These are phyloP conservation scores for Mycena galericulata DNA, from an alignment of 768 basidiomycete genomes.

Conservation along the genomic window DNA sequence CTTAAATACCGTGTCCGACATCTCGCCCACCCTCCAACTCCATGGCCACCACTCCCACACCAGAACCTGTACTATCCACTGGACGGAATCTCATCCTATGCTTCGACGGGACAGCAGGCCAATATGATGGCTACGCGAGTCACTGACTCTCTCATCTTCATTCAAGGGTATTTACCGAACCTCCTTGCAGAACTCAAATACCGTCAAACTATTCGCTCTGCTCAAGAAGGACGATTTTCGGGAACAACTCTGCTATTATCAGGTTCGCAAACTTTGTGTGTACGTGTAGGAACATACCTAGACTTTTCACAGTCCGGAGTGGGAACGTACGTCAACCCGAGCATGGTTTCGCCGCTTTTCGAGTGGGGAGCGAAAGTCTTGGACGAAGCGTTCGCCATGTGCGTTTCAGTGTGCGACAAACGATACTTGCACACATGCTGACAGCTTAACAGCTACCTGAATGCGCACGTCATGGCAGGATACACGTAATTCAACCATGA, in stretches of 20 bases:
- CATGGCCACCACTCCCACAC: neutral
- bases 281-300: too few species aligned
- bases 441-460: conserved; percentile 65
- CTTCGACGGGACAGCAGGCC: conserved; percentile 68
- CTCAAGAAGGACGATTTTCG: conserved; percentile 71
- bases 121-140: conserved; percentile 51
- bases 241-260: conserved; percentile 77
- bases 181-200: conserved; percentile 67
- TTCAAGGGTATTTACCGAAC: neutral
- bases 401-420: conserved; percentile 30
- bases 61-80: neutral
- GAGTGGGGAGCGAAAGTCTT: conserved; percentile 68
- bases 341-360: conserved; percentile 73
- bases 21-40: too few species aligned
- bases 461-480: conserved; percentile 78
- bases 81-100: conserved; percentile 60
- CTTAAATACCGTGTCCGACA: neutral
- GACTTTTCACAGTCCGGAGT: conserved; percentile 52
- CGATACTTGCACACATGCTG: neutral
- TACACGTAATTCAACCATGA: conserved; percentile 58
- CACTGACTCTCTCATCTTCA: neutral
- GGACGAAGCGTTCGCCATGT: conserved; percentile 83
- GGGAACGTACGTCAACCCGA: conserved; percentile 69
- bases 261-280: conserved; percentile 52
- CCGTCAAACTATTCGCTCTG: conserved; percentile 76